These are phyloP conservation scores for Xylaria sp. DNA, from an alignment of 2,329 filamentous ascomycete species.

Conservation along the genomic window DNA sequence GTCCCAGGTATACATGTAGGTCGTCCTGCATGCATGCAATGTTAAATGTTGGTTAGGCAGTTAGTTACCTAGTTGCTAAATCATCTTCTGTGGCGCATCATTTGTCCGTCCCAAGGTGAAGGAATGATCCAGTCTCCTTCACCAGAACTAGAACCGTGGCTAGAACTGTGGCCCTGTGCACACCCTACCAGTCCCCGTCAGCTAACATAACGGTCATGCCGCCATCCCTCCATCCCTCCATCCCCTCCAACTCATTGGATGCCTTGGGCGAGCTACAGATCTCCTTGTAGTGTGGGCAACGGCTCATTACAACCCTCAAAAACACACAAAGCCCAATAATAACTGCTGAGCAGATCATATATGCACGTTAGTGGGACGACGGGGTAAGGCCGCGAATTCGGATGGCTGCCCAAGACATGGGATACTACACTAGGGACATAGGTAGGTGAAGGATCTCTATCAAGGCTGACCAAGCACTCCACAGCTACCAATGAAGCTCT, in stretches of 20 bases:
- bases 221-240: neutral
- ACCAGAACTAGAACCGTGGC: neutral
- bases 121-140: neutral
- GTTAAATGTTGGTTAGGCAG: neutral
- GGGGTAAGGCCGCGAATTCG: constrained; percentile 18
- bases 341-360: constrained; percentile 25
- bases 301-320: constrained; percentile 11
- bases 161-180: constrained; percentile 28
- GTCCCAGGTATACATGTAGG: neutral
- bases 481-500: neutral
- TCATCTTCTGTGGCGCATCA: constrained; percentile 2
- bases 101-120: neutral
- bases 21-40: neutral
- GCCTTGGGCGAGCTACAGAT: constrained; percentile 13
- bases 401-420: constrained; percentile 4
- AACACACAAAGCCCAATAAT: constrained; percentile 9
- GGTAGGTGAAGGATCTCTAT: constrained; percentile 6
- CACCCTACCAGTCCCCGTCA: constrained; percentile 25
- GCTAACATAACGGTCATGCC: neutral
- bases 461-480: neutral
- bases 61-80: neutral
- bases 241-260: constrained; percentile 23
- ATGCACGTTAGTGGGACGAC: constrained; percentile 17
- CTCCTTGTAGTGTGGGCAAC: neutral
- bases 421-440: neutral